These are phyloP conservation scores for Aspergillus fumigatiaffinis DNA, from an alignment of 2,329 filamentous ascomycete species.

Conservation along the genomic window DNA sequence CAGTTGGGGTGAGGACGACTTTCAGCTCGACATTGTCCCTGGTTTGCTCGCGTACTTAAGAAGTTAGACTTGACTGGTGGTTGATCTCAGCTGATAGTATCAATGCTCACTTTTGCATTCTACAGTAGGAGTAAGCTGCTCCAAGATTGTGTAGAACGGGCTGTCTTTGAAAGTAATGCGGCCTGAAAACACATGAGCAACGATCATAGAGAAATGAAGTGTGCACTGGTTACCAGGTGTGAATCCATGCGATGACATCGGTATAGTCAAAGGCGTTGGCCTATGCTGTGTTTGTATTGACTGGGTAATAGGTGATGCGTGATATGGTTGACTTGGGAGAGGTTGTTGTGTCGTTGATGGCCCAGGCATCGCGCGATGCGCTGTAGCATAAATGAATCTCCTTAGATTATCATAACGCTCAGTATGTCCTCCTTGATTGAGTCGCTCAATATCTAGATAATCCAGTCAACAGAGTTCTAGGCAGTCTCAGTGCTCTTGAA, in stretches of 20 bases:
- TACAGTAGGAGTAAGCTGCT: slow-evolving; percentile 60
- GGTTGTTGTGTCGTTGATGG: slow-evolving; percentile 23
- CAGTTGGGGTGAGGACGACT: slow-evolving; percentile 53
- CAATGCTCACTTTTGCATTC: slow-evolving; percentile 66
- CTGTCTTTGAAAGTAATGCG: slow-evolving; percentile 65
- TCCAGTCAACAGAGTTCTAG: neutral
- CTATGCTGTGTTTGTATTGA: slow-evolving; percentile 24
- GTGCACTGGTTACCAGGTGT: slow-evolving; percentile 23
- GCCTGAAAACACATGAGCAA: slow-evolving; percentile 38
- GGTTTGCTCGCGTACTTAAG: slow-evolving; percentile 55
- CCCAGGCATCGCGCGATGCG: slow-evolving; percentile 24
- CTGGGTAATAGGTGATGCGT: slow-evolving; percentile 20
- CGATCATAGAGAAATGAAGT: neutral
- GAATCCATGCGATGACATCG: slow-evolving; percentile 29
- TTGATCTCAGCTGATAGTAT: neutral
- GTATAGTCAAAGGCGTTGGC: slow-evolving; percentile 22
- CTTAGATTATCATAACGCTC: slow-evolving; percentile 31
- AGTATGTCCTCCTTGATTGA: slow-evolving; percentile 18
- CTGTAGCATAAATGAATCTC: slow-evolving; percentile 28
- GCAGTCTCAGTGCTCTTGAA: neutral
- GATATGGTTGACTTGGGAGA: slow-evolving; percentile 22
- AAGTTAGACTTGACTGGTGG: slow-evolving; percentile 13
- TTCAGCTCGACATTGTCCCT: slow-evolving; percentile 57
- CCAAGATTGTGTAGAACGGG: slow-evolving; percentile 75
- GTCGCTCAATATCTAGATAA: slow-evolving; percentile 25